Percentiles rank a stretch among this genome's conserved stretches.
These are phyloP conservation scores for Ustilago crameri DNA, from an alignment of 1,284 basidiomycete genomes.

Conservation along the genomic window DNA sequence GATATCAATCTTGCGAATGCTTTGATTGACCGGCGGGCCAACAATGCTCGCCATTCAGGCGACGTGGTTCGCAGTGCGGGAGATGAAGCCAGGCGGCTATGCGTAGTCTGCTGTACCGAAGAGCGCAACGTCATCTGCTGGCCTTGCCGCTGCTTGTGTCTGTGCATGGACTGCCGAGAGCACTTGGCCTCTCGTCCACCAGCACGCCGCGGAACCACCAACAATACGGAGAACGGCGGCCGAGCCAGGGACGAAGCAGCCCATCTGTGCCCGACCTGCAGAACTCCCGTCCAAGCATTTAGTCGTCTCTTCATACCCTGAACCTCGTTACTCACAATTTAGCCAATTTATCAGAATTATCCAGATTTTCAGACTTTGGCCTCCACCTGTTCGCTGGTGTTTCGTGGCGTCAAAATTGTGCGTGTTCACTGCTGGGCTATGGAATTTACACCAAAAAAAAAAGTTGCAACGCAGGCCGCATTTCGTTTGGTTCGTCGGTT, in stretches of 20 bases:
- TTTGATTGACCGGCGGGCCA: slow-evolving; percentile 18
- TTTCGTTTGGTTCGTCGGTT: too few relatives aligned
- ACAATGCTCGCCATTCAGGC: background rate
- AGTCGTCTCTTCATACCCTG: slow-evolving; percentile 55
- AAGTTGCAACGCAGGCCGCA: too few relatives aligned
- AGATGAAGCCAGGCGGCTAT: slow-evolving; percentile 36
- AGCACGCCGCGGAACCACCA: slow-evolving; percentile 16
- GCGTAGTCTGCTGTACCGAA: slow-evolving; percentile 42
- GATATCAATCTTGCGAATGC: slow-evolving; percentile 22
- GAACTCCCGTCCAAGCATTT: slow-evolving; percentile 56
- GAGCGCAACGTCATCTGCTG: slow-evolving; percentile 62
- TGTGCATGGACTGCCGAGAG: slow-evolving; percentile 63
- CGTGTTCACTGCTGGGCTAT: too few relatives aligned
- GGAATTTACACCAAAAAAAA: too few relatives aligned
- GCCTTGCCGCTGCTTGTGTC: slow-evolving; percentile 66
- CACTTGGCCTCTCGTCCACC: slow-evolving; percentile 54
- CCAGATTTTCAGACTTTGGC: too few relatives aligned
- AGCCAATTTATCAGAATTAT: too few relatives aligned
- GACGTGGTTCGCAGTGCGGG: background rate
- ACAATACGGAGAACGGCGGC: background rate
- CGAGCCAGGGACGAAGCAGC: slow-evolving; percentile 8
- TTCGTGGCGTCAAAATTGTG: too few relatives aligned
- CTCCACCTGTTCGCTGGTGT: too few relatives aligned
- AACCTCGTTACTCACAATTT: too few relatives aligned
- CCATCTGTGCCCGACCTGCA: slow-evolving; percentile 59